phyloP scores from a whole-genome alignment of 331 rosid species.

The Phaseolus coccineus region DNA sequence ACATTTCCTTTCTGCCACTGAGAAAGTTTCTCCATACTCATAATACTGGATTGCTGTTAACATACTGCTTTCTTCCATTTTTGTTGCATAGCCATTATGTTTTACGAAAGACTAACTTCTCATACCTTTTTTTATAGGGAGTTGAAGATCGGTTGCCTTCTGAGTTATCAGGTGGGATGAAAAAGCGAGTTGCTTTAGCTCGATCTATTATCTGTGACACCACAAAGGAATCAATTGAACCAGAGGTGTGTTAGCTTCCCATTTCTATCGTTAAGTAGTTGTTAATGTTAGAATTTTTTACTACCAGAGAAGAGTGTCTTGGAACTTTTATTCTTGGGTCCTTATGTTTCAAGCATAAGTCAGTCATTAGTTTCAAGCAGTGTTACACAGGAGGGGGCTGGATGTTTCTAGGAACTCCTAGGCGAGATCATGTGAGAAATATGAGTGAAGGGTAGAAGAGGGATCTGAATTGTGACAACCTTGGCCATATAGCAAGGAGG shows the following conservation, averaged over 20 bases:
- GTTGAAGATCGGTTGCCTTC: conserved; percentile 97
- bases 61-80: conserved; percentile 2
- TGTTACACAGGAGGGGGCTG: neutral
- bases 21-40: conserved; percentile 9
- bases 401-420: neutral
- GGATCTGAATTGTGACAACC: neutral
- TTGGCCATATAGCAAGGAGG: neutral
- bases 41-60: neutral
- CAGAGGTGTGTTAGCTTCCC: conserved; percentile 72
- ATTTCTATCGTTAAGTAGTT: neutral
- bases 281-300: conserved; percentile 9
- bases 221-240: conserved; percentile 76
- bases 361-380: neutral
- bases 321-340: conserved; percentile 4
- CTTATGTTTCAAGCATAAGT: conserved; percentile 7
- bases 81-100: neutral
- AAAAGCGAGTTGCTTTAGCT: conserved; percentile 98
- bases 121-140: conserved; percentile 53
- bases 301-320: neutral
- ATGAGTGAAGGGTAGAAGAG: neutral
- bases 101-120: conserved; percentile 19
- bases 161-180: conserved; percentile 99
- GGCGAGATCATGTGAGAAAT: neutral
- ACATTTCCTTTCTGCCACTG: conserved; percentile 16
- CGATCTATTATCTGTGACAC: conserved; percentile 88